phyloP scores from a whole-genome alignment of 306 rosid genomes.

The Neltuma alba region DNA sequence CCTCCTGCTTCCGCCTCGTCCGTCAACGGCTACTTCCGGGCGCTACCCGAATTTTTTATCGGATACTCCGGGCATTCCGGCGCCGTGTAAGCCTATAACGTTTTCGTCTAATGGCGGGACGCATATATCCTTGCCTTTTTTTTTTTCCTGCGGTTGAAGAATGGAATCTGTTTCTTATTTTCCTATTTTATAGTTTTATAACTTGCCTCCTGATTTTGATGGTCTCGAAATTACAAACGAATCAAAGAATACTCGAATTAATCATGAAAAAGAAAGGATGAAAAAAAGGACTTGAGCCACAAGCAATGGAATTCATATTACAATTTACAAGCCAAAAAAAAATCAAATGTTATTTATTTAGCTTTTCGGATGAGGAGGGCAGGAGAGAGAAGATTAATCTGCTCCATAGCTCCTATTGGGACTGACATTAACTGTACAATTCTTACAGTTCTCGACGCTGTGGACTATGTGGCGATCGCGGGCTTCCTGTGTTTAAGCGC shows the following conservation, averaged over 20 bases:
- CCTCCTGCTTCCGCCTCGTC: constrained; percentile 10
- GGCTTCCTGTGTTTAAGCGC: constrained; percentile 33
- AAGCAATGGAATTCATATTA: not conserved
- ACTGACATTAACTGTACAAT: constrained; percentile 3
- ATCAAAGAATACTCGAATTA: not conserved
- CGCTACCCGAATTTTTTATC: not conserved
- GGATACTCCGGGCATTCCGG: constrained; percentile 17
- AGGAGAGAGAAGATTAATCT: not conserved
- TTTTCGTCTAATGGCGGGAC: not conserved
- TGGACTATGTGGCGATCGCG: constrained; percentile 35
- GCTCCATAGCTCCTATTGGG: not conserved
- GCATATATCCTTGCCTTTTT: not conserved
- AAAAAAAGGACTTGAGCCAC: too few species aligned
- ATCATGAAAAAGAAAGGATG: not conserved
- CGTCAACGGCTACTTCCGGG: constrained; percentile 6
- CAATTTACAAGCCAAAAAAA: not conserved
- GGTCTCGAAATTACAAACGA: not conserved
- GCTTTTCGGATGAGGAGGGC: not conserved
- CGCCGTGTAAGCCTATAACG: not conserved
- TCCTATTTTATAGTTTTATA: not conserved
- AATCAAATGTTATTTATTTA: not conserved
- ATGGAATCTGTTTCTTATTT: not conserved
- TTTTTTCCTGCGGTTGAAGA: not conserved
- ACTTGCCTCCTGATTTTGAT: not conserved
- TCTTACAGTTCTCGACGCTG: constrained; percentile 8